Evolutionary conservation across 2,329 filamentous ascomycete genomes (phyloP).

Genomic region (Aspergillus sp.): DNA sequence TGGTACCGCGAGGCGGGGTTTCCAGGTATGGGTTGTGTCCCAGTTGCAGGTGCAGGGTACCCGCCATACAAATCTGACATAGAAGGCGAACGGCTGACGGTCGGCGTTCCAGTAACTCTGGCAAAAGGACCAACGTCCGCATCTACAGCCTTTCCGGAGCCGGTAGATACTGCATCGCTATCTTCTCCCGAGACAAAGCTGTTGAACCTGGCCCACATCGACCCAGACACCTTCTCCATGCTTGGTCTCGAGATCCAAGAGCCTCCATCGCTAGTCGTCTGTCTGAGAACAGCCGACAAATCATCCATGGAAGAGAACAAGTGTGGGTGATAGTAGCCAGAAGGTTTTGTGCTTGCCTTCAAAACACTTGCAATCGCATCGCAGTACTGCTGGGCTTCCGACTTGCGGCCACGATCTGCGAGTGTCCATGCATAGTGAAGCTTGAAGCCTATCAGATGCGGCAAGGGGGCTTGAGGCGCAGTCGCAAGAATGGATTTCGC

Average conservation of each 20-base stretch:
- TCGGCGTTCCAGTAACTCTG: conserved; percentile 67
- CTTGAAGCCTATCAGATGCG: conserved; percentile 87
- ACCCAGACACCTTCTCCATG: conserved; percentile 91
- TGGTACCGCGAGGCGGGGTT: conserved; percentile 38
- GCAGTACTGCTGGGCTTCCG: conserved; percentile 85
- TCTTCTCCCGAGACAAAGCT: conserved; percentile 95
- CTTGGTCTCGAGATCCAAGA: conserved; percentile 92
- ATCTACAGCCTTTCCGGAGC: conserved; percentile 50
- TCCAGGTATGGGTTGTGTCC: conserved; percentile 25
- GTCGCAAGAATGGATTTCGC: conserved; percentile 65
- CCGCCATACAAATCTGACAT: conserved; percentile 67
- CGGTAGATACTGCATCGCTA: conserved; percentile 56
- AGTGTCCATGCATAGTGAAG: conserved; percentile 77
- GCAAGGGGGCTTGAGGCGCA: conserved; percentile 53
- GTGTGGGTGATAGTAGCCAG: conserved; percentile 73
- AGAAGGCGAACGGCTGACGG: conserved; percentile 67
- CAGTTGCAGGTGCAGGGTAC: conserved; percentile 37
- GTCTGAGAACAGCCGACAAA: conserved; percentile 71
- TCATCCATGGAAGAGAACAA: conserved; percentile 76
- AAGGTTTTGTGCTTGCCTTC: conserved; percentile 72
- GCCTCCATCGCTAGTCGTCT: conserved; percentile 73
- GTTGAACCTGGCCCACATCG: conserved; percentile 87
- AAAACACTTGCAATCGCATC: conserved; percentile 72
- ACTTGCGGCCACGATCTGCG: conserved; percentile 72
- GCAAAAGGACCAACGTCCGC: conserved; percentile 71